phyloP scores from a whole-genome alignment of 768 basidiomycete genomes.

The Aureoboletus auriporus region DNA sequence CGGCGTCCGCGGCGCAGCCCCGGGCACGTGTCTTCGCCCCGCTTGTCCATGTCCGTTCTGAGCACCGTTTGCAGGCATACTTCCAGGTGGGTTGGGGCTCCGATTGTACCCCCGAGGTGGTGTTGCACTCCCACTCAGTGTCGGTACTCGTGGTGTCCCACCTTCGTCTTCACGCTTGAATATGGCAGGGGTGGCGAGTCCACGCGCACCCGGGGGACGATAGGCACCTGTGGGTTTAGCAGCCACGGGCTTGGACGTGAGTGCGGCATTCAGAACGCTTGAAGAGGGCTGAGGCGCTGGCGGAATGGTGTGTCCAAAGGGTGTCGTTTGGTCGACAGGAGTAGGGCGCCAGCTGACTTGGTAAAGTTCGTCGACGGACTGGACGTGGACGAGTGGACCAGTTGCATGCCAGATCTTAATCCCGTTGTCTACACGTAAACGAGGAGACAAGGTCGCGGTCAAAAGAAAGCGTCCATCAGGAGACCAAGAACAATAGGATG shows the following conservation, averaged over 20 bases:
- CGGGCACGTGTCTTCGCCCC: constrained; percentile 57
- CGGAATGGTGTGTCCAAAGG: constrained; percentile 66
- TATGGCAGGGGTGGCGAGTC: constrained; percentile 79
- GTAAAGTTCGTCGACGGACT: constrained; percentile 84
- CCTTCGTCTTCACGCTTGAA: constrained; percentile 94
- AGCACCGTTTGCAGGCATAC: constrained; percentile 34
- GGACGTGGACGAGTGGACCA: constrained; percentile 82
- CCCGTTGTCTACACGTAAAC: constrained; percentile 94
- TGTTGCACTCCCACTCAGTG: constrained; percentile 44
- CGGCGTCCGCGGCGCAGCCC: constrained; percentile 53
- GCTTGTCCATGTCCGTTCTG: constrained; percentile 30
- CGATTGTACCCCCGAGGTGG: constrained; percentile 60
- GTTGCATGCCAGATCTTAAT: constrained; percentile 95
- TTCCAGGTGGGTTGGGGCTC: constrained; percentile 52
- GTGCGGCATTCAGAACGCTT: constrained; percentile 48
- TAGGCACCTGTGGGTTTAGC: constrained; percentile 83
- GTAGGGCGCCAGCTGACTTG: constrained; percentile 82
- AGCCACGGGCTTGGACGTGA: constrained; percentile 50
- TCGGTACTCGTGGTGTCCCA: constrained; percentile 50
- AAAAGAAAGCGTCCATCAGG: constrained; percentile 90
- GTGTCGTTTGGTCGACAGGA: constrained; percentile 57
- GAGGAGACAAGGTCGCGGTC: constrained; percentile 93
- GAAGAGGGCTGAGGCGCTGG: constrained; percentile 61
- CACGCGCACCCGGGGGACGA: constrained; percentile 89
- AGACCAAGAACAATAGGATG: constrained; percentile 93